Base-by-base conservation (phyloP, 1,284 basidiomycete genomes). In the Meira miltonrushii region DNA sequence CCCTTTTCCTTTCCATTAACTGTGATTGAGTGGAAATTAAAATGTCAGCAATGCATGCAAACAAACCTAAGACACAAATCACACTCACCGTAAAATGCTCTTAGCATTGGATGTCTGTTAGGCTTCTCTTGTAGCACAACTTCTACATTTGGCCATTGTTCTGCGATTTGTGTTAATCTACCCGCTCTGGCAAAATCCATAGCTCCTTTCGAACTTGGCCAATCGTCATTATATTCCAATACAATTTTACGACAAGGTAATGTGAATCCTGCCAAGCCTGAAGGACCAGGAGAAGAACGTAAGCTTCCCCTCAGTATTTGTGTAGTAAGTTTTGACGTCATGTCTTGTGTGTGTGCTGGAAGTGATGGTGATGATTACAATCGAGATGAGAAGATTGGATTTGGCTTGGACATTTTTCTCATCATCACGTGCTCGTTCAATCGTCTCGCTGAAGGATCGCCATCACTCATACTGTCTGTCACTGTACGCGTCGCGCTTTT, bases 191-290 rank as follows among this genome's bases (percentile, higher is more conserved):
- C 60, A 43, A 40, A 67, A 39, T 57, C 54, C 19, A 59, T 54
- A 21, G 57, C 57, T 19, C 65, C 65, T 17, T 54, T 55, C 38
- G 59, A 62, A 15, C 54, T 38, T 23, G 59, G 54, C 38, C 53
- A 54, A 8, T 52, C 52, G 5, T 61, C 60, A 57, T 60, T 62
- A 53, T 62, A 67, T 40, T 62, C 57, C 2, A 67, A 28, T n/a
- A 67, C 52, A 4, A 67, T 44, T 44, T 67, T 67, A 40, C 63
- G 63, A 52, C 60, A 63, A 15, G 63, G 65, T 39, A 65, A 52
- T n/a, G 47, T 46, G 33, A 57, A 65, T 37, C 65, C 60, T 6
- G 13, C 17, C 12, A 60, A 23, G 7, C 65, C 65, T 10, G 59
- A 58, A 8, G 61, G 60, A 17, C 49, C 55, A 5, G 59, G 63